Conservation (phyloP, 257 asterid genomes). For the Solanum piurae region DNA sequence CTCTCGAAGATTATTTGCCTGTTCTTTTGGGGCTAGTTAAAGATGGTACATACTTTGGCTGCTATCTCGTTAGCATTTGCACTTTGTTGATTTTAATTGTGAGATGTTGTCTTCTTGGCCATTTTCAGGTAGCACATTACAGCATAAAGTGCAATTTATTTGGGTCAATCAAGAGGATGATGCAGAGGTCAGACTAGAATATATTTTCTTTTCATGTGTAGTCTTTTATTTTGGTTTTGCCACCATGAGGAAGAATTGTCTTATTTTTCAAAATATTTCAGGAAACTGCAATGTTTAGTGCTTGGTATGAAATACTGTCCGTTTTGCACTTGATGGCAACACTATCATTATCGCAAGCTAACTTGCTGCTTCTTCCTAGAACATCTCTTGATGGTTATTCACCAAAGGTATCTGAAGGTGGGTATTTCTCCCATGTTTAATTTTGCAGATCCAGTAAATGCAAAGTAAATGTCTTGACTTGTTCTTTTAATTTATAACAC, state of each 20-base stretch:
- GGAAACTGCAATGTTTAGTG: conserved; percentile 84
- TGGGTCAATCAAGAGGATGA: conserved; percentile 99
- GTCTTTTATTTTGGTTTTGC: conserved; percentile 7
- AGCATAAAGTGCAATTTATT: conserved; percentile 74
- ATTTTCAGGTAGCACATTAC: conserved; percentile 73
- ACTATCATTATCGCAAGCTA: conserved; percentile 80
- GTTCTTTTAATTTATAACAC: neutral
- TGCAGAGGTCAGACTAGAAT: conserved; percentile 55
- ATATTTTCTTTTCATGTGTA: neutral
- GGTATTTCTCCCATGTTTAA: conserved; percentile 1
- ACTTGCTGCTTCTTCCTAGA: conserved; percentile 85
- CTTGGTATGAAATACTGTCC: conserved; percentile 92
- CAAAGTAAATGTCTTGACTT: neutral
- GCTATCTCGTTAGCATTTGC: neutral
- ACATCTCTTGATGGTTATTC: conserved; percentile 74
- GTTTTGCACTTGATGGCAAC: conserved; percentile 97
- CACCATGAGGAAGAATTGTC: neutral
- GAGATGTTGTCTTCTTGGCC: conserved; percentile 7
- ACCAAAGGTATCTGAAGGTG: conserved; percentile 95
- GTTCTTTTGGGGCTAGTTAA: conserved; percentile 87
- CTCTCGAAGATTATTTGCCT: conserved; percentile 88
- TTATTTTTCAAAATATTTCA: conserved; percentile 10
- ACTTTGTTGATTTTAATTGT: conserved; percentile 5
- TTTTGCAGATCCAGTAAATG: neutral
- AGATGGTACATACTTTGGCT: conserved; percentile 50